Conservation (phyloP, 495 filamentous ascomycete species). For the Halenospora varia region DNA sequence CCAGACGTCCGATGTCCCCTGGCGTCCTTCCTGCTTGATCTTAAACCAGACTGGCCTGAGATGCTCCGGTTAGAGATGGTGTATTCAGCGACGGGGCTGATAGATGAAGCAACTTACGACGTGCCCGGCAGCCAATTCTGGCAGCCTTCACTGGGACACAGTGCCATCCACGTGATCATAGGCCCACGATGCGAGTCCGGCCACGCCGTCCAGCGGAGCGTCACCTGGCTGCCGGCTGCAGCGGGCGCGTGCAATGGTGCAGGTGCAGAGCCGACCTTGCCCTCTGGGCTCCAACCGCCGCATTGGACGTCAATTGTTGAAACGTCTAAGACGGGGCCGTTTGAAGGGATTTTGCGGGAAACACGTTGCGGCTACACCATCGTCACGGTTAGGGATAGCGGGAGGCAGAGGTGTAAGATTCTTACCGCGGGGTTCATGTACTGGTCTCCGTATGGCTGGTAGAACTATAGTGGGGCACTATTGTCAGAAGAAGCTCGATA, state of each 20-base stretch:
- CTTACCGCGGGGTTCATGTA: too few species aligned
- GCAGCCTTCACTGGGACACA: slow-evolving; percentile 58
- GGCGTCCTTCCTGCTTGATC: slow-evolving; percentile 54
- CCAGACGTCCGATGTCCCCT: slow-evolving; percentile 39
- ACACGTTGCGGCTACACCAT: too few species aligned
- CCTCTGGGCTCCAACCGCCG: slow-evolving; percentile 31
- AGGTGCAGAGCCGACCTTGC: slow-evolving; percentile 40
- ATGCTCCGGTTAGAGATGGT: slow-evolving; percentile 11
- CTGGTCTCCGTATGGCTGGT: slow-evolving; percentile 43
- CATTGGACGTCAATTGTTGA: slow-evolving; percentile 44
- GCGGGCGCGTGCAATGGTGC: slow-evolving; percentile 44
- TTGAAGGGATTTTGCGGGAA: slow-evolving; percentile 43
- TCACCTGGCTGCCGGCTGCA: slow-evolving; percentile 50
- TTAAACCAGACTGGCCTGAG: slow-evolving; percentile 54
- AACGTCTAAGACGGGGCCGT: slow-evolving; percentile 45
- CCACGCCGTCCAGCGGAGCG: slow-evolving; percentile 61
- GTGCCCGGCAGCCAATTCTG: slow-evolving; percentile 46
- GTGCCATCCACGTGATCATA: slow-evolving; percentile 62
- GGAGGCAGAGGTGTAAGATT: too few species aligned
- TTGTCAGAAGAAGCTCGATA: too few species aligned
- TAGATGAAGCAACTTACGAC: slow-evolving; percentile 35
- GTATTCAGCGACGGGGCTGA: neutral
- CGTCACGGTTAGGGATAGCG: too few species aligned
- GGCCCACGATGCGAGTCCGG: slow-evolving; percentile 61
- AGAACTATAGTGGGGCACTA: too few species aligned